Conservation (phyloP, 768 basidiomycete genomes). For the Crassisporium funariophilum region DNA sequence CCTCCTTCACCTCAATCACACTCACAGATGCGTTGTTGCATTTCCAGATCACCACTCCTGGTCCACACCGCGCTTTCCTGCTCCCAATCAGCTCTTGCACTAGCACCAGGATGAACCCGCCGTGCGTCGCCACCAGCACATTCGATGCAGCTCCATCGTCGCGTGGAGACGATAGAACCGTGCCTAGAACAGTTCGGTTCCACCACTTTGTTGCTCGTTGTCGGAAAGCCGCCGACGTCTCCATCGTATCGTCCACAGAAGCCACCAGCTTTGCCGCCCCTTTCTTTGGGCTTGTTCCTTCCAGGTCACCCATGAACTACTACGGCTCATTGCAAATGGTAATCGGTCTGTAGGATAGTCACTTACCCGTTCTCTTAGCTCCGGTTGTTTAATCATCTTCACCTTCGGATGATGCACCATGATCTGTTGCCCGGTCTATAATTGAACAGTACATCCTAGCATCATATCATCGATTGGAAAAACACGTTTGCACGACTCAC, state of each 20-base stretch:
- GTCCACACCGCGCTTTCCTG: constrained; percentile 36
- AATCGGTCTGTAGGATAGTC: background rate
- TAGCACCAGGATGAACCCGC: constrained; percentile 60
- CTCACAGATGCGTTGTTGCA: constrained; percentile 62
- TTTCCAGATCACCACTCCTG: constrained; percentile 34
- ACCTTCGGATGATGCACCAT: constrained; percentile 53
- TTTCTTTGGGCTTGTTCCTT: constrained; percentile 42
- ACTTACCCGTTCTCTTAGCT: constrained; percentile 68
- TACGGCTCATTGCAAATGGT: background rate
- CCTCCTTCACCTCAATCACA: constrained; percentile 52
- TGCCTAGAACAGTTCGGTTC: constrained; percentile 43
- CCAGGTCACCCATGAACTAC: constrained; percentile 63
- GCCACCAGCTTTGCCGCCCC: constrained; percentile 17
- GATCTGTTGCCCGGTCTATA: constrained; percentile 69
- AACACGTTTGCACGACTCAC: constrained; percentile 40
- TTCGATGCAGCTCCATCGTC: constrained; percentile 27
- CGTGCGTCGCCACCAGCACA: constrained; percentile 68
- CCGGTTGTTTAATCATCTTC: constrained; percentile 42
- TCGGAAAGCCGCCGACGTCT: constrained; percentile 42
- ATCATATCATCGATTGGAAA: background rate
- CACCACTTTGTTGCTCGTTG: constrained; percentile 67
- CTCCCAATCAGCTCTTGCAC: constrained; percentile 48
- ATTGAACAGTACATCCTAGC: constrained; percentile 3
- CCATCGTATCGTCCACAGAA: constrained; percentile 33
- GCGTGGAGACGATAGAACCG: too few species aligned